These are phyloP conservation scores for Blastobotrys parvus DNA, from an alignment of 805 yeast genomes.

Conservation along the genomic window DNA sequence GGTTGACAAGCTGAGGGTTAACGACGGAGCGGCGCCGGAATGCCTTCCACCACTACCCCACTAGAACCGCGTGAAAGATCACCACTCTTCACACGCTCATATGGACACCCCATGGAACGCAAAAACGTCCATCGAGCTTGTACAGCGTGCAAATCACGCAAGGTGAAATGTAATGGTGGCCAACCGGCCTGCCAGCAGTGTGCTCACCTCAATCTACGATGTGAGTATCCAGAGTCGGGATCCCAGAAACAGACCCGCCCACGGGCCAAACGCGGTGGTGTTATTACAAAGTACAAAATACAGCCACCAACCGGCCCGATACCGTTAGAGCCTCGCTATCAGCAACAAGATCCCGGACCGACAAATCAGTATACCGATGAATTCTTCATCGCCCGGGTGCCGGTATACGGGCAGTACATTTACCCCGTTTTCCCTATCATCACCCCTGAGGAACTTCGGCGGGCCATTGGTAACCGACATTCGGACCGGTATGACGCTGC, in stretches of 20 bases:
- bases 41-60: too few species aligned
- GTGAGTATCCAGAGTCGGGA: slow-evolving; percentile 5
- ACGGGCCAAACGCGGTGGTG: slow-evolving; percentile 5
- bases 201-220: slow-evolving; percentile 4
- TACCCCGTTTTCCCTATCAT: slow-evolving; percentile 11
- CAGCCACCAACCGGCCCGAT: neutral
- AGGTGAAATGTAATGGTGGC: slow-evolving; percentile 13
- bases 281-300: slow-evolving; percentile 4
- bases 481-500: slow-evolving; percentile 5
- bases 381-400: neutral
- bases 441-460: slow-evolving; percentile 6
- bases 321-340: neutral
- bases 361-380: neutral
- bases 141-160: slow-evolving; percentile 10
- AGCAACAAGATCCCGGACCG: neutral
- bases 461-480: slow-evolving; percentile 2
- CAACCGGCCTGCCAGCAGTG: slow-evolving; percentile 10
- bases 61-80: too few species aligned
- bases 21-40: too few species aligned
- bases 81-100: too few species aligned
- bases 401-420: slow-evolving; percentile 6
- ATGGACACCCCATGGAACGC: too few species aligned
- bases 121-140: slow-evolving; percentile 7
- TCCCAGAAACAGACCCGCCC: neutral
- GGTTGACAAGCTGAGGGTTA: too few species aligned